phyloP scores from a whole-genome alignment of 192 early-diverging fungal genomes.

The Coemansia sp. region DNA sequence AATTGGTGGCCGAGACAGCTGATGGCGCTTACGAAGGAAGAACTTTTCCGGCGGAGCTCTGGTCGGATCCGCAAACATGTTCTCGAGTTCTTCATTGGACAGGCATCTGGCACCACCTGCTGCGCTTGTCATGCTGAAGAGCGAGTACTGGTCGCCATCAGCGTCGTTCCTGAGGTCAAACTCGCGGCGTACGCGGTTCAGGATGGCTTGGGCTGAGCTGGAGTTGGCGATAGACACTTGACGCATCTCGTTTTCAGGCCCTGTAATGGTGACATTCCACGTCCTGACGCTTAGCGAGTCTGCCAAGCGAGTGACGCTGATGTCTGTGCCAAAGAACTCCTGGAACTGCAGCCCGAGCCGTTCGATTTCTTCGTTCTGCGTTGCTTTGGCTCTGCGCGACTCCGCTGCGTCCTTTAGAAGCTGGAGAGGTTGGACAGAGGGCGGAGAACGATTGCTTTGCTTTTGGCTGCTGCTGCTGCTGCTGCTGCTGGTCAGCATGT shows the following conservation, averaged over 20 bases:
- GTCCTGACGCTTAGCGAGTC: slow-evolving; percentile 52
- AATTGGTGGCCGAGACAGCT: slow-evolving; percentile 53
- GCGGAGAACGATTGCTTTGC: slow-evolving; percentile 12
- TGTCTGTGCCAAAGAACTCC: slow-evolving; percentile 57
- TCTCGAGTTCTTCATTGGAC: slow-evolving; percentile 76
- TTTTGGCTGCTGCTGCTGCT: slow-evolving; percentile 11
- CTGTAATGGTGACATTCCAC: slow-evolving; percentile 75
- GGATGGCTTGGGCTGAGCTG: slow-evolving; percentile 68
- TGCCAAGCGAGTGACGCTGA: slow-evolving; percentile 47
- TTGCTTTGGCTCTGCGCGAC: slow-evolving; percentile 2
- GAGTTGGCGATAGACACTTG: slow-evolving; percentile 77
- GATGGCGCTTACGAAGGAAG: slow-evolving; percentile 72
- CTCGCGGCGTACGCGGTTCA: slow-evolving; percentile 74
- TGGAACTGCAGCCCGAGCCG: slow-evolving; percentile 52
- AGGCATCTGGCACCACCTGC: slow-evolving; percentile 70
- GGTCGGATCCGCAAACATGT: slow-evolving; percentile 71
- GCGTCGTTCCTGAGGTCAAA: slow-evolving; percentile 78
- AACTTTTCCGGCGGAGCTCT: slow-evolving; percentile 70
- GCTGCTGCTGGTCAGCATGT: slow-evolving; percentile 29
- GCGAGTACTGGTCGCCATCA: slow-evolving; percentile 66
- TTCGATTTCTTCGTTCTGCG: slow-evolving; percentile 38
- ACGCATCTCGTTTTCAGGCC: slow-evolving; percentile 77
- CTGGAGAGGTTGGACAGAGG: slow-evolving; percentile 22
- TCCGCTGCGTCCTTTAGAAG: slow-evolving; percentile 24
- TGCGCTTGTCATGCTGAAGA: slow-evolving; percentile 74